Conservation (phyloP, 768 basidiomycete genomes). For the Boletus eberwhitei region DNA sequence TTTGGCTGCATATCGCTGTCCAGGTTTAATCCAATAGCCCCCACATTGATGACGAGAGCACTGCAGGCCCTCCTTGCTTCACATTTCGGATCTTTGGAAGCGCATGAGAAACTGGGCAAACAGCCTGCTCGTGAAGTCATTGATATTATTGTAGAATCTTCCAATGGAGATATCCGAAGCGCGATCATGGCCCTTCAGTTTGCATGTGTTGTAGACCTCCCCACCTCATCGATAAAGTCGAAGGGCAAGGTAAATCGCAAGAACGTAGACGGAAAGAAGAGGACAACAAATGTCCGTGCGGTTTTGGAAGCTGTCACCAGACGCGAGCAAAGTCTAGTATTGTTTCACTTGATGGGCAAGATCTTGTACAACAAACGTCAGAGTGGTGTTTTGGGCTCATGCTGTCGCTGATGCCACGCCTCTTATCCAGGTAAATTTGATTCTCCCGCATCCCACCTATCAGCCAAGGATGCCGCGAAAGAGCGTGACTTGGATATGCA, state of each 20-base stretch:
- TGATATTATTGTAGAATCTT: slow-evolving; percentile 71
- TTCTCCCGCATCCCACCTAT: slow-evolving; percentile 50
- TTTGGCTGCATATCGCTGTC: background rate
- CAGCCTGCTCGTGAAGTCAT: slow-evolving; percentile 63
- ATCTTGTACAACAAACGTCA: slow-evolving; percentile 93
- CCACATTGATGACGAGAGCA: slow-evolving; percentile 79
- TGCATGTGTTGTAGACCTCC: slow-evolving; percentile 50
- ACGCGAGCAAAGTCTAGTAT: slow-evolving; percentile 78
- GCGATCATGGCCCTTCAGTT: slow-evolving; percentile 95
- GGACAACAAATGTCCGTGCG: slow-evolving; percentile 24
- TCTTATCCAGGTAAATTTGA: slow-evolving; percentile 69
- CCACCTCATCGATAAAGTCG: slow-evolving; percentile 12
- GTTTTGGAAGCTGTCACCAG: slow-evolving; percentile 73
- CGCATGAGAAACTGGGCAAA: slow-evolving; percentile 13
- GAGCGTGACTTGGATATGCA: slow-evolving; percentile 55
- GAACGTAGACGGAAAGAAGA: slow-evolving; percentile 18
- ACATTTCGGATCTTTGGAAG: slow-evolving; percentile 40
- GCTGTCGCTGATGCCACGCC: slow-evolving; percentile 1
- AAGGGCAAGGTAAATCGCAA: slow-evolving; percentile 33
- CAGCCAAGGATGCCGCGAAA: slow-evolving; percentile 59
- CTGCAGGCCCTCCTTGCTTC: slow-evolving; percentile 55
- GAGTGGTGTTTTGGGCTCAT: background rate
- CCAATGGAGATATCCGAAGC: slow-evolving; percentile 89
- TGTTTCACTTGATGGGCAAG: slow-evolving; percentile 94
- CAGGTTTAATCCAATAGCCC: slow-evolving; percentile 92